Evolutionary conservation across 2,329 filamentous ascomycete species (phyloP).

Genomic region (Colletotrichum acutatum): DNA sequence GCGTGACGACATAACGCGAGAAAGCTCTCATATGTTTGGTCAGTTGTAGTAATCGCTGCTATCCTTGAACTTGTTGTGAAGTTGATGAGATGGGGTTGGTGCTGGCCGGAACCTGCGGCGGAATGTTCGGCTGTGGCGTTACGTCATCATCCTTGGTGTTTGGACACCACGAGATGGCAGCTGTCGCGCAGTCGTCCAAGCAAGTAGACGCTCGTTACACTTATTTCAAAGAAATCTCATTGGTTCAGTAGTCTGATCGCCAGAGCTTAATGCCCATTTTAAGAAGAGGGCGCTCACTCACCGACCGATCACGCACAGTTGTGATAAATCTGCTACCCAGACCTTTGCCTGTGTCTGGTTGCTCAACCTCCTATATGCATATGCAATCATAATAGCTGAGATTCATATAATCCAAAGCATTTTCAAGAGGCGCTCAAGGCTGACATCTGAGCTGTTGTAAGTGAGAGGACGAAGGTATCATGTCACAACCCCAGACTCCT

Average conservation of each 20-base stretch:
- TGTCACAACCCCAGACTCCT: too few species aligned
- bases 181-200: background rate
- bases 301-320: too few species aligned
- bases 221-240: background rate
- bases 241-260: background rate
- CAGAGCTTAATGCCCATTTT: background rate
- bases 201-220: background rate
- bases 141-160: constrained; percentile 14
- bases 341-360: too few species aligned
- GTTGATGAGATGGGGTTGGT: background rate
- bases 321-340: too few species aligned
- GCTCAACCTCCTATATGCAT: too few species aligned
- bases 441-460: too few species aligned
- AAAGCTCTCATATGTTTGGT: background rate
- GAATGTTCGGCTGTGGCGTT: constrained; percentile 5
- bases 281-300: background rate
- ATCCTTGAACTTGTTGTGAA: background rate
- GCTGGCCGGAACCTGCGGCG: background rate
- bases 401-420: too few species aligned
- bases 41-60: background rate
- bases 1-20: background rate
- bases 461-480: too few species aligned
- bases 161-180: background rate
- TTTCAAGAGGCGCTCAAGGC: too few species aligned
- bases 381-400: too few species aligned